Evolutionary conservation across 202 grass and related monocot species (phyloP), one percentile per base, ranked within the genome.

Genomic region (Elaeis oleifera): DNA sequence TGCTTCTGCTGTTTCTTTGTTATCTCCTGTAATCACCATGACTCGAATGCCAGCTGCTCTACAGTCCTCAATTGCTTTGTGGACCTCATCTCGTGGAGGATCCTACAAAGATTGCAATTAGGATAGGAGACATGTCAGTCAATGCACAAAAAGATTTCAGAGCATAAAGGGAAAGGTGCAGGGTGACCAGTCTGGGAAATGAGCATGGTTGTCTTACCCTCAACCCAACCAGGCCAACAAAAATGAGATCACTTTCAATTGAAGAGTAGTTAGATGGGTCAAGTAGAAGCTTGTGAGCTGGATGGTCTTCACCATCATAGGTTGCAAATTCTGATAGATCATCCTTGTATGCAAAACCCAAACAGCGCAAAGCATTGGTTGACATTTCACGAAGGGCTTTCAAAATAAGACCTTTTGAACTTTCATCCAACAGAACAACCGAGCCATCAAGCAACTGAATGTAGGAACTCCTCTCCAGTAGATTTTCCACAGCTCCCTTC

Each of bases 1-100:
- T 58, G 88, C 94, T 76, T 99, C 94, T 58, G 94, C 94, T 1
- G 94, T 92, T 89, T 92, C 94, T 78, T 99, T 99, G 77, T 99
- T 92, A 72, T 99, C 94, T 67, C 94, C 94, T 28, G 94, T 99
- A 61, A 99, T 99, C 23, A 99, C 94, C 88, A 99, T 92, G 27
- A 99, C 94, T 66, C 78, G 80, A 66, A 99, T 99, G 26, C 94
- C 94, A 1, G 94, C 94, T 61, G 82, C 88, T 81, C 88, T 83
- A 65, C 94, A 99, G 63, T 99, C 88, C 77, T 92, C 94, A 80
- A 99, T 92, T 70, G 94, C 88, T 62, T 84, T 67, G 70, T 58
- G 86, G 15, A 99, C 94, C 71, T 99, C 94, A 76, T 89, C 79
- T 66, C 94, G 82, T 26, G 94, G 94, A 81, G 94, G 94, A 86